Base-by-base conservation (phyloP, 2,329 filamentous ascomycete species). In the Fusarium tricinctum region DNA sequence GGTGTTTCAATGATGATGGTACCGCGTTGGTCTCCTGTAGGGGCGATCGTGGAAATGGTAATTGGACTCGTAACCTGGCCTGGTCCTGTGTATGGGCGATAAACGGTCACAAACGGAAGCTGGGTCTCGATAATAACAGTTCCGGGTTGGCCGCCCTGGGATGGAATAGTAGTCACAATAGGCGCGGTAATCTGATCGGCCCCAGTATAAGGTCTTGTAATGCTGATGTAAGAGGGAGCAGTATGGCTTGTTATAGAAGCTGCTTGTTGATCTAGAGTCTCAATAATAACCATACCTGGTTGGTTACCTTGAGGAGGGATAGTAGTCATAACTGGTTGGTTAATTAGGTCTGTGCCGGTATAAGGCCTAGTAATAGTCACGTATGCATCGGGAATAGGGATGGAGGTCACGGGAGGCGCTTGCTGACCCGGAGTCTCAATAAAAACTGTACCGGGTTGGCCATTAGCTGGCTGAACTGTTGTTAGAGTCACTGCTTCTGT, bases 361-460 rank as follows among this genome's bases (percentile, higher is more conserved):
- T 67, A 49, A 5, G 42, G 44, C 32, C 63, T 63, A 44, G 59
- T 58, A 10, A 67, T 46, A 17, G 63, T 68, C 28, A 67, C 20
- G 48, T 68, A 64, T 19, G 52, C 51, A 28, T 58, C 33, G 14
- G 33, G 46, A 22, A 38, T 22, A 30, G 64, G 50, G 20, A 48
- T 44, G 14, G 64, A 48, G 5, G 53, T 64, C 19, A 58, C 42
- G 14, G 63, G 63, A 26, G 57, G 63, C 46, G 43, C 46, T 59
- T 65, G 47, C 30, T 58, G 47, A 35, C 60, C 60, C 33, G 61
- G 64, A 7, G 64, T 67, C 51, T 67, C 64, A 15, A 67, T 64
- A n/a, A 67, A 59, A 22, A 67, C 52, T 49, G 64, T 67, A 46
- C 64, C 64, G 8, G 64, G 64, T 10, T 63, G 46, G 13, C 48